phyloP scores from a whole-genome alignment of 208 protist species.

The Leishmania tropica region DNA sequence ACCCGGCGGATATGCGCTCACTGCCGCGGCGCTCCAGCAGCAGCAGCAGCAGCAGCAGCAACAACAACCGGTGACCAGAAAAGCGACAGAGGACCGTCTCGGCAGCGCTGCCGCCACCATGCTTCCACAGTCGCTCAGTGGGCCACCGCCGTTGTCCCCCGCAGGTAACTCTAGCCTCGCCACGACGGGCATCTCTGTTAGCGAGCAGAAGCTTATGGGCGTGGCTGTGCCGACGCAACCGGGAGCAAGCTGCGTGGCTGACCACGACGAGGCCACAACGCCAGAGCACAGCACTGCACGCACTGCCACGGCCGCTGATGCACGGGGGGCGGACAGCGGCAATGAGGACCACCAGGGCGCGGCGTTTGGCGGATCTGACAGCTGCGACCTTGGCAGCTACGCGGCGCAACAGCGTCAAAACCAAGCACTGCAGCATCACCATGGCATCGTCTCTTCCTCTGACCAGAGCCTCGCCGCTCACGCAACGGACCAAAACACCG shows the following conservation, averaged over 20 bases:
- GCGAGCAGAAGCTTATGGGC: background rate
- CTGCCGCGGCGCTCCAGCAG: background rate
- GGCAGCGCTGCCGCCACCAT: background rate
- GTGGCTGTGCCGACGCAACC: background rate
- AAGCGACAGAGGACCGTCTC: background rate
- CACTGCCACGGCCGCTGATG: background rate
- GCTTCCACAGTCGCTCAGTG: background rate
- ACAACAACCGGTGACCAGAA: background rate
- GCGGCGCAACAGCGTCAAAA: background rate
- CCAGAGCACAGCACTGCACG: constrained; percentile 2
- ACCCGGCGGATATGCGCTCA: background rate
- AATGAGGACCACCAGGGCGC: background rate
- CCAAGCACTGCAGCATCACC: background rate
- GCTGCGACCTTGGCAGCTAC: background rate
- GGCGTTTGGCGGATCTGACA: background rate
- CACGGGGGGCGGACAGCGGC: background rate
- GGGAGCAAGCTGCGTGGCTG: background rate
- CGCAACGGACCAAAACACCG: background rate
- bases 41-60: constrained; percentile 6
- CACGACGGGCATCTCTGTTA: background rate
- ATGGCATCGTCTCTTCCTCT: background rate
- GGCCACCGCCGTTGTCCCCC: background rate
- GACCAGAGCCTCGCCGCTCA: background rate
- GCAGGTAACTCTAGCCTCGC: background rate
- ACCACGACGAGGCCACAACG: background rate